These are phyloP conservation scores for Plasmodium sp. DNA, from an alignment of 169 alveolate species.

Conservation along the genomic window DNA sequence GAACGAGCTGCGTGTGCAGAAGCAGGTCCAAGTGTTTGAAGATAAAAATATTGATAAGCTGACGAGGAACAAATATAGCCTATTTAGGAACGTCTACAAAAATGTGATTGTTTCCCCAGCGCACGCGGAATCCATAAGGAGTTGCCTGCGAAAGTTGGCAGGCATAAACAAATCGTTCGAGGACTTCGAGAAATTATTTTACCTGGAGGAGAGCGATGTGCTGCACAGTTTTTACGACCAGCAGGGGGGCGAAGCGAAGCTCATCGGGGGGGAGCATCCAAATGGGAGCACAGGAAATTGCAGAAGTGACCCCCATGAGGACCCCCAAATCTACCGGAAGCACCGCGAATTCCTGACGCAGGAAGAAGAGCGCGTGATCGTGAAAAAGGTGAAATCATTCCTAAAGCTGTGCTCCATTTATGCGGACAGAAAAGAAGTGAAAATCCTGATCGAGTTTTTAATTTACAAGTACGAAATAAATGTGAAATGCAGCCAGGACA, in stretches of 20 bases:
- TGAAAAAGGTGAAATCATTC: slow-evolving; percentile 38
- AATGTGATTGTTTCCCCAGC: slow-evolving; percentile 24
- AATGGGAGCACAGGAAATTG: neutral
- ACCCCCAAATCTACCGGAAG: slow-evolving; percentile 31
- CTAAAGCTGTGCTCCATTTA: slow-evolving; percentile 60
- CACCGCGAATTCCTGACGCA: slow-evolving; percentile 62
- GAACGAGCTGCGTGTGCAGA: slow-evolving; percentile 33
- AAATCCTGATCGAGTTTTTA: slow-evolving; percentile 52
- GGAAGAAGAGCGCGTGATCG: slow-evolving; percentile 41
- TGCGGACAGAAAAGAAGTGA: slow-evolving; percentile 39
- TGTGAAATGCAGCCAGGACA: slow-evolving; percentile 57
- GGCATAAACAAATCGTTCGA: slow-evolving; percentile 27
- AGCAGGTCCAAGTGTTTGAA: slow-evolving; percentile 53
- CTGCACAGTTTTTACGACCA: neutral
- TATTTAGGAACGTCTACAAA: slow-evolving; percentile 34
- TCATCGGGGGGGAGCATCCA: neutral
- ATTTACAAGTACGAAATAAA: slow-evolving; percentile 69
- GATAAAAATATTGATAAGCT: slow-evolving; percentile 33
- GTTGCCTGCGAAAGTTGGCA: slow-evolving; percentile 22
- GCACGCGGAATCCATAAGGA: slow-evolving; percentile 34
- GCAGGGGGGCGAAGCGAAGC: neutral
- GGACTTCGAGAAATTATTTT: slow-evolving; percentile 23
- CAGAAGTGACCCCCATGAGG: neutral
- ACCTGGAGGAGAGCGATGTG: slow-evolving; percentile 26
- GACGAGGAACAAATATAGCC: slow-evolving; percentile 48